Base-by-base conservation (phyloP, 2,329 filamentous ascomycete species). In the Stagonosporopsis cucurbitacearum region DNA sequence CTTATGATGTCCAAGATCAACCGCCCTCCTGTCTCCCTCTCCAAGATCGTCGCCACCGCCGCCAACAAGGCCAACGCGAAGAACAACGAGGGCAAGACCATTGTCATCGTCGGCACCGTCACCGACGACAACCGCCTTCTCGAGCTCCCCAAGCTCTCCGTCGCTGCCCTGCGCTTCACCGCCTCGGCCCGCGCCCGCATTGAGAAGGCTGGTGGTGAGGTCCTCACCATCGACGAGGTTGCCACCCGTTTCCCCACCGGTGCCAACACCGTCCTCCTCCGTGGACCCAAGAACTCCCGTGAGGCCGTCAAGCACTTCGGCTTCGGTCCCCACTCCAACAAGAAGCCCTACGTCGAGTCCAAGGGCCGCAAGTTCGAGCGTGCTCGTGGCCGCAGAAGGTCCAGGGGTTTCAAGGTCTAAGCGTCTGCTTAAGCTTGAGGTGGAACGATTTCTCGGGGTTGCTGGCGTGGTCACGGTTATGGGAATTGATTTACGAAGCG, bases 341-440 rank as follows among this genome's bases (percentile, higher is more conserved):
- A 98, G 94, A 98, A 97, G 88, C 94, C 94, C 72, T 91, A 96
- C 74, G 87, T 99, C 77, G 87, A 92, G 82, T 96, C 92, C 86
- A 99, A 99, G 91, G 96, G 96, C 78, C 90, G 95, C 84, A 99
- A 99, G 87, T 99, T 99, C 86, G 96, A 99, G 89, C 87, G 88
- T 77, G 95, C 93, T 77, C 93, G 95, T 95, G 96, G 95, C 82
- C 93, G 95, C 84, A 96, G 95, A 89, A 86, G 92, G 80, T 98
- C 93, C 76, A 88, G 91, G 78, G 95, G 96, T 87, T 99, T 99
- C 93, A 99, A 99, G 92, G 95, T 99, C 80, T 99, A 96, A 91
- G 63, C 64, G 60, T 62, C 57, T 66, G 60, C 65, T 63, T 51
- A 52, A 56, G 53, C 47, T 56, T 48, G 55, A 63, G 60, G 60